Evolutionary conservation across 495 filamentous ascomycete species (phyloP), one percentile per base, ranked within the genome.

Genomic region (Paragyromitra xinjiangensis): DNA sequence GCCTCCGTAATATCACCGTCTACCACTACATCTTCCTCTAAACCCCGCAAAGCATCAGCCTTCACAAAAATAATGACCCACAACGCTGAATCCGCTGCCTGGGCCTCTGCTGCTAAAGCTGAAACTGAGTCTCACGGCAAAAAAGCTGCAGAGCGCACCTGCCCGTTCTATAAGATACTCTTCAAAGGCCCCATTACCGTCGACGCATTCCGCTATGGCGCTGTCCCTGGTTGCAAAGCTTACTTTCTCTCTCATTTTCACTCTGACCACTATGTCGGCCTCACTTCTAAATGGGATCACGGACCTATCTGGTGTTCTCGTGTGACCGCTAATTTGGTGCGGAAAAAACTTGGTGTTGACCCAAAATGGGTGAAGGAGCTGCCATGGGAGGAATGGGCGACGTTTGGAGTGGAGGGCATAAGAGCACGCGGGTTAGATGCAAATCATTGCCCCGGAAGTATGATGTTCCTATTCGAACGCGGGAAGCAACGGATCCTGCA

Each of bases 201-300:
- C 3, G 95, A 99, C 83, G 95, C 96, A 0, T 98, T 99, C 83
- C 90, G 94, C 6, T 99, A 98, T 81, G 96, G 95, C 3, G 92
- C 93, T 3, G 92, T 99, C 0, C 89, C 96, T 82, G 94, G 93
- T 0, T 96, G 93, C 82, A 91, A 92, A 62, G 95, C 95, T 24
- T 99, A 99, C 83, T 99, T 99, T 81, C 88, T 99, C 34, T 97
- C 93, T 77, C 95, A 99, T 81, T 99, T 98, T 78, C 95, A 99
- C 84, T 96, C 92, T 74, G 95, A 99, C 81, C 95, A 99, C 80
- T 99, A 99, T 82, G 89, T 97, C 42, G 95, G 95, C 0, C 86
- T 99, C 3, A 94, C 92, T 26, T 89, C 91, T 9, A 92, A 87
- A 58, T 99, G 95, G 95, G 88, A 87, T 66, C 95, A 98, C 82